phyloP scores from a whole-genome alignment of 257 asterid genomes.

The Gentiana straminea region DNA sequence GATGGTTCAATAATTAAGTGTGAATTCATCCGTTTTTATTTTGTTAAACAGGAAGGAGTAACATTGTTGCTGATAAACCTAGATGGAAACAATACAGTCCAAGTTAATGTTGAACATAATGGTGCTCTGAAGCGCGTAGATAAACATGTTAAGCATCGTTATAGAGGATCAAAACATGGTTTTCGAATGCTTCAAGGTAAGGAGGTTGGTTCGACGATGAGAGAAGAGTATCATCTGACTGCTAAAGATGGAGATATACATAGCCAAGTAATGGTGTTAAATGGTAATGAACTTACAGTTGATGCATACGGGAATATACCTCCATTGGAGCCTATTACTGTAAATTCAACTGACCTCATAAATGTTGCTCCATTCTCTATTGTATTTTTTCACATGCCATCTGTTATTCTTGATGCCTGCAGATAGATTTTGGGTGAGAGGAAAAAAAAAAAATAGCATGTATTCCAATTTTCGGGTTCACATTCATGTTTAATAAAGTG shows the following conservation, averaged over 20 bases:
- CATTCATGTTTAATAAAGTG: too few species aligned
- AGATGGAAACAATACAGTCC: constrained; percentile 38
- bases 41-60: constrained; percentile 54
- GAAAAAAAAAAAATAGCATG: background rate
- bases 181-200: constrained; percentile 12
- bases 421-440: constrained; percentile 14
- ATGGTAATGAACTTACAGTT: constrained; percentile 44
- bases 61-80: constrained; percentile 65
- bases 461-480: too few species aligned
- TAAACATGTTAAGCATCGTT: constrained; percentile 22
- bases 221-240: constrained; percentile 86
- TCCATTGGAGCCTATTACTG: constrained; percentile 30
- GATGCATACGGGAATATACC: constrained; percentile 49
- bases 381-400: constrained; percentile 64
- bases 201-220: constrained; percentile 15
- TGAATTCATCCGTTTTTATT: background rate
- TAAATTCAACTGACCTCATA: constrained; percentile 45
- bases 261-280: constrained; percentile 60
- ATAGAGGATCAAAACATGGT: constrained; percentile 2
- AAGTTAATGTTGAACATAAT: constrained; percentile 24
- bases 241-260: constrained; percentile 59
- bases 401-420: constrained; percentile 51
- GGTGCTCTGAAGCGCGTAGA: constrained; percentile 12
- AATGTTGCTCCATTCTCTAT: constrained; percentile 56
- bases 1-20: background rate